Conservation (phyloP, 2,329 filamentous ascomycete species). For the Fusarium illudens region DNA sequence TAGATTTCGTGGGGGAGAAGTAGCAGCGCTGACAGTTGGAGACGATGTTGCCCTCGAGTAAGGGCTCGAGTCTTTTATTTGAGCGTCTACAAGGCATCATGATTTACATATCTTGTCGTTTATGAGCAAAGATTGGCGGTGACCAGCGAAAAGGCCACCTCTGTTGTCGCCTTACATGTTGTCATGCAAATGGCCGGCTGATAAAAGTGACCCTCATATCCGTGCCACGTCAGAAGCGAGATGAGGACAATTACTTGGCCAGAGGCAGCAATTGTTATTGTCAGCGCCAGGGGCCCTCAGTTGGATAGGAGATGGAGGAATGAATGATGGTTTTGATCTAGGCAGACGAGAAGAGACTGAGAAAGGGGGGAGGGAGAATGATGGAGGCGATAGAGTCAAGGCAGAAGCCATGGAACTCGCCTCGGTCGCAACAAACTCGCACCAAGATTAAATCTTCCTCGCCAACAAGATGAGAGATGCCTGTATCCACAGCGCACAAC, state of each 20-base stretch:
- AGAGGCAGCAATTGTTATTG: background rate
- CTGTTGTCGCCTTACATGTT: background rate
- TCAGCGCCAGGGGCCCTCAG: background rate
- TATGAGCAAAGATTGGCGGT: background rate
- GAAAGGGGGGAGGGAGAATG: background rate
- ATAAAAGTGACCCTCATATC: background rate
- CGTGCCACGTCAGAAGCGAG: conserved; percentile 7
- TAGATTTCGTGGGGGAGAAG: background rate
- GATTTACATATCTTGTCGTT: background rate
- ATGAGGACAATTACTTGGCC: conserved; percentile 1
- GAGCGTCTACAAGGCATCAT: background rate
- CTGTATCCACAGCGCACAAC: background rate
- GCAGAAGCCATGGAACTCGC: too few species aligned
- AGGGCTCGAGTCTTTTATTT: background rate
- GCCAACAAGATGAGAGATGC: background rate
- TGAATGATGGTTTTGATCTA: background rate
- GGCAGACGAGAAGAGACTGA: background rate
- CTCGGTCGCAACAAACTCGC: background rate
- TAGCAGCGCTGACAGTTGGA: background rate
- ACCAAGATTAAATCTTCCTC: background rate
- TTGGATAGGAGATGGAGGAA: background rate
- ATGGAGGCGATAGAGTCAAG: background rate
- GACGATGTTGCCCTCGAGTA: background rate
- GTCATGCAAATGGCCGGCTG: background rate
- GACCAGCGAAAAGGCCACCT: background rate